Percentiles rank a stretch among this genome's conserved stretches.
These are phyloP conservation scores for Colletotrichum tropicale DNA, from an alignment of 2,329 filamentous ascomycete genomes.

Conservation along the genomic window DNA sequence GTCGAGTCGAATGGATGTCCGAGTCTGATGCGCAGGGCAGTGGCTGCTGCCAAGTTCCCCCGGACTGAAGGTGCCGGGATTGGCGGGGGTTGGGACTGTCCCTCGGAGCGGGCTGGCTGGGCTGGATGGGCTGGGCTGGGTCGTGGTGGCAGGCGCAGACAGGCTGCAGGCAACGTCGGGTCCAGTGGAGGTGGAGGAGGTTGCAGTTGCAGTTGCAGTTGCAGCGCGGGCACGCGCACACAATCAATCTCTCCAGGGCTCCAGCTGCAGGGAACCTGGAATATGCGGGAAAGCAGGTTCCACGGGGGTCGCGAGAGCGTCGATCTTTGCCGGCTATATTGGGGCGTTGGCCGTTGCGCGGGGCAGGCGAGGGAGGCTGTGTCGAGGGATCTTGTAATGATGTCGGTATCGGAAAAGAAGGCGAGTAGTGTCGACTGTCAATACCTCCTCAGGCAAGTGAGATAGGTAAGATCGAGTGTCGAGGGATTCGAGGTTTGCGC, in stretches of 20 bases:
- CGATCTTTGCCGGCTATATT: not conserved
- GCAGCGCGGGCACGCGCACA: not conserved
- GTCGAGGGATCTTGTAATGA: not conserved
- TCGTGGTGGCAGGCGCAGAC: not conserved
- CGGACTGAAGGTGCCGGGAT: slow-evolving; percentile 23
- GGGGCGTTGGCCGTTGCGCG: not conserved
- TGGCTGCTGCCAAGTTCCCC: slow-evolving; percentile 9
- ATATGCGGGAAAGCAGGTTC: not conserved
- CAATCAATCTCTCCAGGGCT: not conserved
- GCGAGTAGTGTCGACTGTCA: not conserved
- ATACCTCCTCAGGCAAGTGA: not conserved
- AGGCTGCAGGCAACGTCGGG: not conserved
- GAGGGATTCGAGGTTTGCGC: not conserved
- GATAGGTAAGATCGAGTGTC: not conserved
- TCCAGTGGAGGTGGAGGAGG: not conserved
- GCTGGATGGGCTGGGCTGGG: not conserved
- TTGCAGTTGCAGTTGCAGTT: not conserved
- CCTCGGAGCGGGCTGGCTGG: not conserved
- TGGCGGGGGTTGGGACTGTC: slow-evolving; percentile 14
- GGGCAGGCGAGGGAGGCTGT: slow-evolving; percentile 3
- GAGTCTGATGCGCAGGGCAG: not conserved
- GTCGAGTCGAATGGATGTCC: not conserved
- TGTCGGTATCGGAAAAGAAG: not conserved
- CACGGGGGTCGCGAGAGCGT: not conserved
- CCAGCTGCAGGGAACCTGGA: not conserved